Evolutionary conservation across 2,329 filamentous ascomycete genomes (phyloP).

Genomic region (Phyllosticta citrichinensis): DNA sequence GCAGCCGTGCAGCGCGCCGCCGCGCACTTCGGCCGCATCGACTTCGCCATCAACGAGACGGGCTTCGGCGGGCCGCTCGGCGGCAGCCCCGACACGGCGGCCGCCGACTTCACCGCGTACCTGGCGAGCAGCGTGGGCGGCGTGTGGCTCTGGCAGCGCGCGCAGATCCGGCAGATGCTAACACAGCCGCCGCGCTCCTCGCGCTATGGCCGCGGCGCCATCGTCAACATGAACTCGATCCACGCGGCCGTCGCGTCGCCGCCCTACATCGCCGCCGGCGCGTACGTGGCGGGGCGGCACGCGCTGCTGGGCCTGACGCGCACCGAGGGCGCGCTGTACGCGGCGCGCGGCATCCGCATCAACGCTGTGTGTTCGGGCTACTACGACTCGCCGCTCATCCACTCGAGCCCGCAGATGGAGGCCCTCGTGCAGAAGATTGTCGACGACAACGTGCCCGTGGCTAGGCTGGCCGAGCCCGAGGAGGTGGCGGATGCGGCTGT

Average conservation of each 20-base stretch:
- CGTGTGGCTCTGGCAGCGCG: conserved; percentile 48
- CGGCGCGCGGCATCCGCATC: conserved; percentile 43
- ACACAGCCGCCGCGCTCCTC: conserved; percentile 33
- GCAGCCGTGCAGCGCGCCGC: conserved; percentile 25
- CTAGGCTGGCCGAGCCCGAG: conserved; percentile 33
- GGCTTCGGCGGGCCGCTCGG: conserved; percentile 37
- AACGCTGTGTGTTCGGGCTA: conserved; percentile 51
- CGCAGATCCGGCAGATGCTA: conserved; percentile 43
- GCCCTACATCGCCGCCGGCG: conserved; percentile 22
- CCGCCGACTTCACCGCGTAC: conserved; percentile 41
- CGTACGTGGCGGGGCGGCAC: conserved; percentile 46
- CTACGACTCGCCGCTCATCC: conserved; percentile 32
- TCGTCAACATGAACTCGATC: conserved; percentile 47
- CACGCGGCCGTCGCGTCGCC: conserved; percentile 35
- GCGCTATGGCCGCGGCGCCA: conserved; percentile 35
- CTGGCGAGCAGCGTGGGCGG: conserved; percentile 46
- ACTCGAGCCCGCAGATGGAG: not conserved
- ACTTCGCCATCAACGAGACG: conserved; percentile 48
- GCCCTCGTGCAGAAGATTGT: not conserved
- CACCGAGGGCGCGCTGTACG: conserved; percentile 45
- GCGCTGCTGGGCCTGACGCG: conserved; percentile 45
- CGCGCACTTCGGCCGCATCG: conserved; percentile 40
- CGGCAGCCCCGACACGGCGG: conserved; percentile 37
- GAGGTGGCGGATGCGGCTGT: conserved; percentile 43
- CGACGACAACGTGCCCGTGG: conserved; percentile 30